Evolutionary conservation across 345 rosid genomes (phyloP), one percentile per base, ranked within the genome.

Genomic region (Anacardium occidentale): DNA sequence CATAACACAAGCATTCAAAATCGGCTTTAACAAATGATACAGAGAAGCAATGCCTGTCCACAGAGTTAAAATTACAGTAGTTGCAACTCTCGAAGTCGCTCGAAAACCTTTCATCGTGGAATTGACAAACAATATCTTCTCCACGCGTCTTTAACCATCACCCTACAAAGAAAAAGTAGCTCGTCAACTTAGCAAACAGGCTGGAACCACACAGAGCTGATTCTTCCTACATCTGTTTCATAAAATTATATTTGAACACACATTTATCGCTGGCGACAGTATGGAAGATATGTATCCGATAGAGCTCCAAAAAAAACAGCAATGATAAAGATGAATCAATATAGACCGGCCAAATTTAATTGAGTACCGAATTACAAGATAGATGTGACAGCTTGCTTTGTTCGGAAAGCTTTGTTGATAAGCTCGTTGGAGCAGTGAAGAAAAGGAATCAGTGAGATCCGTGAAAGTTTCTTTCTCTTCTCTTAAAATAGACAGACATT

Each of bases 1-100:
- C 99, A 95, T 95, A 4, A 78, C 70, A 65, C 99, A 95, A 18
- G 96, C 96, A 80, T 89, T 91, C 6, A 89, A 83, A 69, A 88
- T 68, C 17, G 98, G 99, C 82, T 87, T 88, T 45, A 86, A 47
- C 73, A 91, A 76, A 68, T 87, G 90, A 72, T 84, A 89, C 74
- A 89, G 64, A 70, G 89, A 88, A 10, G 80, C 75, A 63, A 92
- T 21, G 59, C 84, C 88, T 29, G 91, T 78, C 88, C 82, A 88
- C 29, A 85, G 51, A 8, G 86, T 78, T 73, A 80, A 64, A 65
- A 85, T 59, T 48, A 91, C 80, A 64, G 86, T 75, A 22, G 74
- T 68, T 61, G 77, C 79, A 58, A 85, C 81, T 74, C 79, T 84
- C 74, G 89, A 75, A 74, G 78, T 88, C 48, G 90, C 86, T 74